Evolutionary conservation across 2,329 filamentous ascomycete species (phyloP).

Genomic region (Colletotrichum destructivum): DNA sequence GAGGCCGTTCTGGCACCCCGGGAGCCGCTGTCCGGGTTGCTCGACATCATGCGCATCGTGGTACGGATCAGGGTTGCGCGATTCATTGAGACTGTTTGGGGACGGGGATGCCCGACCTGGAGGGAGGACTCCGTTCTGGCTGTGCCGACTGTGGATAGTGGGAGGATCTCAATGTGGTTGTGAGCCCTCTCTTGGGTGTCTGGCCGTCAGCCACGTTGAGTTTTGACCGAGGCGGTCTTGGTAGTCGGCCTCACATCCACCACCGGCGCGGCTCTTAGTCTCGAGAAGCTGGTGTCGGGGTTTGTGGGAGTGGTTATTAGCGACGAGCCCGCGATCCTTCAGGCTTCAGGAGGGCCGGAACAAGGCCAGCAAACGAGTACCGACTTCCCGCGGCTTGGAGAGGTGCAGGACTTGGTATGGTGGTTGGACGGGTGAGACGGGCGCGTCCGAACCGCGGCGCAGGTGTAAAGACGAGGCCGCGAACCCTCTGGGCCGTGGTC

Average conservation of each 20-base stretch:
- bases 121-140: slow-evolving; percentile 26
- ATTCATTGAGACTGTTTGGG: slow-evolving; percentile 38
- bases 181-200: background rate
- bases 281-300: slow-evolving; percentile 20
- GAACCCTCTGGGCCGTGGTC: slow-evolving; percentile 26
- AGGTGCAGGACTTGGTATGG: slow-evolving; percentile 28
- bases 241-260: slow-evolving; percentile 3
- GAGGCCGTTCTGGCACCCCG: background rate
- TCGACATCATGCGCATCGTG: slow-evolving; percentile 37
- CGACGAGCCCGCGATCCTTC: slow-evolving; percentile 14
- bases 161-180: background rate
- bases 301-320: slow-evolving; percentile 10
- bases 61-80: slow-evolving; percentile 21
- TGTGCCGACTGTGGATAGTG: slow-evolving; percentile 12
- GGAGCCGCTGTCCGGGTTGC: slow-evolving; percentile 11
- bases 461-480: slow-evolving; percentile 36
- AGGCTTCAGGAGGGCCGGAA: slow-evolving; percentile 34
- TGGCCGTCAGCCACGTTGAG: slow-evolving; percentile 7
- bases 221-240: slow-evolving; percentile 12
- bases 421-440: slow-evolving; percentile 37
- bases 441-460: slow-evolving; percentile 39
- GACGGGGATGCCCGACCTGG: slow-evolving; percentile 31
- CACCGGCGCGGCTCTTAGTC: background rate
- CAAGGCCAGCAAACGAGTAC: slow-evolving; percentile 3
- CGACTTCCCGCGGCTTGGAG: slow-evolving; percentile 15